A percentile compares a stretch with the other conserved stretches of the same genome.
phyloP scores from a whole-genome alignment of 2,329 filamentous ascomycete genomes.

The Metarhizium album region DNA sequence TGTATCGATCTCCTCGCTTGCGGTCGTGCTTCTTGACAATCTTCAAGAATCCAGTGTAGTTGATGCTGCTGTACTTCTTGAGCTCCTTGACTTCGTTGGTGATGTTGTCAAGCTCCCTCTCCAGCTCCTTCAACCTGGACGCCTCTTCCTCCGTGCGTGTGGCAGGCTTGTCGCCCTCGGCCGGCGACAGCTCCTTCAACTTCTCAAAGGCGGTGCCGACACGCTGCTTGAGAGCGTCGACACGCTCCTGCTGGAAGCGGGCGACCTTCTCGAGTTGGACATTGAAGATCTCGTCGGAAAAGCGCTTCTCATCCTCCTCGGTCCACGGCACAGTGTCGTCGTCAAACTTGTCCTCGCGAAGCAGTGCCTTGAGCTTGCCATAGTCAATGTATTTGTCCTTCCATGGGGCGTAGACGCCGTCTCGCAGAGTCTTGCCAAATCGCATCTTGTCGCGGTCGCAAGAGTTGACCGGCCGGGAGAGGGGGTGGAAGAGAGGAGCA shows the following conservation, averaged over 20 bases:
- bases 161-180: slow-evolving; percentile 21
- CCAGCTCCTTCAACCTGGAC: slow-evolving; percentile 56
- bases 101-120: slow-evolving; percentile 74
- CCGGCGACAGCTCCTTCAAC: slow-evolving; percentile 68
- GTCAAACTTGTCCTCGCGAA: slow-evolving; percentile 61
- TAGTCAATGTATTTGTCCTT: slow-evolving; percentile 94
- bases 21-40: slow-evolving; percentile 99
- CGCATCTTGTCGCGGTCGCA: slow-evolving; percentile 51
- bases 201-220: slow-evolving; percentile 51
- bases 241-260: slow-evolving; percentile 73
- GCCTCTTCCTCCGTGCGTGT: slow-evolving; percentile 35
- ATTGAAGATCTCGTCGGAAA: slow-evolving; percentile 92
- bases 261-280: slow-evolving; percentile 92
- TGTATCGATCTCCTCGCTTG: slow-evolving; percentile 76
- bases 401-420: slow-evolving; percentile 77
- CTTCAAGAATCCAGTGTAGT: slow-evolving; percentile 96
- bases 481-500: neutral
- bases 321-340: slow-evolving; percentile 68
- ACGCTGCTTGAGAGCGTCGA: slow-evolving; percentile 44
- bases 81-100: slow-evolving; percentile 86
- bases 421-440: slow-evolving; percentile 80
- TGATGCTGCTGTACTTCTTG: slow-evolving; percentile 90
- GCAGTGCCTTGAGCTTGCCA: slow-evolving; percentile 75
- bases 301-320: slow-evolving; percentile 83
- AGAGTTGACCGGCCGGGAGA: neutral